A percentile compares a stretch with the other conserved stretches of the same genome.
Evolutionary conservation across 208 protist species (phyloP).

Genomic region (Acanthamoeba healyi): DNA sequence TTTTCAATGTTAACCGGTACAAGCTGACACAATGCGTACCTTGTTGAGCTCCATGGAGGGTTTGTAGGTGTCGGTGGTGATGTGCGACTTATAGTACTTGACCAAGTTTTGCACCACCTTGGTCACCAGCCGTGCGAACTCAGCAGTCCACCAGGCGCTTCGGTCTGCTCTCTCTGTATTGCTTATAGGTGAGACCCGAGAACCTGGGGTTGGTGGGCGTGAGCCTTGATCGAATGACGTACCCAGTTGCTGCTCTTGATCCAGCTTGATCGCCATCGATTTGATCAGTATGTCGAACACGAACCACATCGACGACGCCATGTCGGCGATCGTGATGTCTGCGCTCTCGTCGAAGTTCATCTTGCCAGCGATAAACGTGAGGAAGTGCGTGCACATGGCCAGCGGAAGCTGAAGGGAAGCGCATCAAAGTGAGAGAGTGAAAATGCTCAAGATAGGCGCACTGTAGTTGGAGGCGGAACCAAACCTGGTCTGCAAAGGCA

Average conservation of each 20-base stretch:
- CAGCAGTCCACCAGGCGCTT: slow-evolving; percentile 52
- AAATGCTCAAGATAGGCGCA: too few species aligned
- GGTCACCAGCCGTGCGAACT: slow-evolving; percentile 64
- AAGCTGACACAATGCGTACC: background rate
- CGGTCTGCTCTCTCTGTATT: slow-evolving; percentile 36
- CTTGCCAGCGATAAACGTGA: slow-evolving; percentile 76
- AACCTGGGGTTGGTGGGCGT: too few species aligned
- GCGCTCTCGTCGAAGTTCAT: slow-evolving; percentile 70
- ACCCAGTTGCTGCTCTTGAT: slow-evolving; percentile 48
- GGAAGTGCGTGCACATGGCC: slow-evolving; percentile 70
- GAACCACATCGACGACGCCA: slow-evolving; percentile 83
- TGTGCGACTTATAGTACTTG: slow-evolving; percentile 75
- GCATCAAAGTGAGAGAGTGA: too few species aligned
- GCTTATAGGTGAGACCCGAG: too few species aligned
- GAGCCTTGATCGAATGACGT: too few species aligned
- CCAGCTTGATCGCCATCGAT: slow-evolving; percentile 79
- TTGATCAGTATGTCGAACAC: slow-evolving; percentile 87
- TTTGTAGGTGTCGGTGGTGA: slow-evolving; percentile 61
- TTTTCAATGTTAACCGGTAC: background rate
- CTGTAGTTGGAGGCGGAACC: too few species aligned
- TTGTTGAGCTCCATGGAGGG: slow-evolving; percentile 77
- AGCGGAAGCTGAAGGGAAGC: slow-evolving; percentile 56
- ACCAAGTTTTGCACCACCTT: slow-evolving; percentile 65
- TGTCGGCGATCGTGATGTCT: slow-evolving; percentile 46
- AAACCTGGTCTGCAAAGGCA: slow-evolving; percentile 24